Percentiles rank a stretch among this genome's conserved stretches.
Evolutionary conservation across 495 filamentous ascomycete genomes (phyloP).

Genomic region (Amphirosellinia nigrospora): DNA sequence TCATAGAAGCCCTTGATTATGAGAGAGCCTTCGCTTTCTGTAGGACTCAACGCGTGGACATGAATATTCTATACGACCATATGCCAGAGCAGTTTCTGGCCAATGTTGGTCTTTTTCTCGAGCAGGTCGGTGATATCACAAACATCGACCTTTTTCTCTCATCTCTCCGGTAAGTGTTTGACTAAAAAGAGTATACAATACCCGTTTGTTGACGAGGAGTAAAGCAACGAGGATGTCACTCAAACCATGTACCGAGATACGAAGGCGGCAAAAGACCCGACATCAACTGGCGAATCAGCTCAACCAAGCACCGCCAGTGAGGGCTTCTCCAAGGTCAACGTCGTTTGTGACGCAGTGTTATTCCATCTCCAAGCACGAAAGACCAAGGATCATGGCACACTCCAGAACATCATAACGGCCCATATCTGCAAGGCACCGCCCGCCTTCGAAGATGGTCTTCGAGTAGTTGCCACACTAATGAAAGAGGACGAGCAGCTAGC

Average conservation of each 20-base stretch:
- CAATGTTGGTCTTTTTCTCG: conserved; percentile 76
- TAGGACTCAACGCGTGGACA: conserved; percentile 90
- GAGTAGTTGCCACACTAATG: conserved; percentile 77
- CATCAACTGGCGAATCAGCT: conserved; percentile 21
- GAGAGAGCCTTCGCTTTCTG: conserved; percentile 83
- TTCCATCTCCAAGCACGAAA: conserved; percentile 65
- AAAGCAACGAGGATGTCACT: conserved; percentile 90
- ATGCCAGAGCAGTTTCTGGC: conserved; percentile 80
- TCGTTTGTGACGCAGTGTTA: conserved; percentile 86
- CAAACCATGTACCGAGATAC: conserved; percentile 94
- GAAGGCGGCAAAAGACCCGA: conserved; percentile 42
- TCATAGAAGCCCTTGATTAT: conserved; percentile 81
- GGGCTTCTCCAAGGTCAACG: conserved; percentile 73
- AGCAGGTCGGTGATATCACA: conserved; percentile 83
- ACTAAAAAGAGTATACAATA: background rate
- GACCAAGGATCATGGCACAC: conserved; percentile 59
- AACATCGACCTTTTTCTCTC: conserved; percentile 93
- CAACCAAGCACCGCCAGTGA: conserved; percentile 16
- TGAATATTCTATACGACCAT: conserved; percentile 98
- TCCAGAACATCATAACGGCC: conserved; percentile 93
- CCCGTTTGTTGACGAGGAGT: conserved; percentile 16
- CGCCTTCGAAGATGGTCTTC: conserved; percentile 83
- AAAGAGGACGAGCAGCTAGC: conserved; percentile 69
- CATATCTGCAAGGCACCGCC: conserved; percentile 92
- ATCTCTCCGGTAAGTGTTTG: conserved; percentile 72